Conservation (phyloP, 495 filamentous ascomycete genomes). For the Aspergillus mulundensis region DNA sequence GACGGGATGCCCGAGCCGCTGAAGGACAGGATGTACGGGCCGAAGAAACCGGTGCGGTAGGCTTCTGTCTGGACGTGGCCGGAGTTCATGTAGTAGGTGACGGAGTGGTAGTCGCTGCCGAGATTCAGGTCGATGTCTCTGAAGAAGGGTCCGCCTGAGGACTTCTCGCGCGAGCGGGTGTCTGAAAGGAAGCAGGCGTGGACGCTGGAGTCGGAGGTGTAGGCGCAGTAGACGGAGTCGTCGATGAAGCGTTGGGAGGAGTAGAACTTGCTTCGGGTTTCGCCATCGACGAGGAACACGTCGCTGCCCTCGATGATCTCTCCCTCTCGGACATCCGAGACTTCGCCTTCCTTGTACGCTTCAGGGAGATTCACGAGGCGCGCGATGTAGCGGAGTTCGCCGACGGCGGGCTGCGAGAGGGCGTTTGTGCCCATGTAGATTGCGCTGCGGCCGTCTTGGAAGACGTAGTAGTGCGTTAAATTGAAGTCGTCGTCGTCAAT, state of each 20-base stretch:
- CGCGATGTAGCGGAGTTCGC: slow-evolving; percentile 7
- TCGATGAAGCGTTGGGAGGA: background rate
- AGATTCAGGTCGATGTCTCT: slow-evolving; percentile 5
- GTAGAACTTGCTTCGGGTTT: slow-evolving; percentile 4
- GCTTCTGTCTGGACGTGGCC: slow-evolving; percentile 7
- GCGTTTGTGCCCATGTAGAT: slow-evolving; percentile 8
- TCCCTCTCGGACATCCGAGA: background rate
- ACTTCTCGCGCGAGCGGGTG: slow-evolving; percentile 3
- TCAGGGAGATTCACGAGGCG: slow-evolving; percentile 1
- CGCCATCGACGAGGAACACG: slow-evolving; percentile 1
- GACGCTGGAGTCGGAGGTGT: background rate
- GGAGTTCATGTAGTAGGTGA: slow-evolving; percentile 8
- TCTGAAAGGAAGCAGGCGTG: slow-evolving; percentile 2
- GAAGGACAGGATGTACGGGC: slow-evolving; percentile 7
- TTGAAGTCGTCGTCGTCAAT: background rate
- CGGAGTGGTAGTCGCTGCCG: background rate
- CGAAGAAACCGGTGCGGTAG: slow-evolving; percentile 7
- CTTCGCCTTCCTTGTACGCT: slow-evolving; percentile 5
- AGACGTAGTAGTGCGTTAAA: slow-evolving; percentile 5
- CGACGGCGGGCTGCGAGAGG: background rate
- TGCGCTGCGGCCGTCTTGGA: background rate
- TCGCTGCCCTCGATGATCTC: slow-evolving; percentile 1
- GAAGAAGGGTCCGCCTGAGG: slow-evolving; percentile 6
- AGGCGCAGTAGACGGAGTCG: background rate
- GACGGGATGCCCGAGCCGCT: background rate